A percentile compares a stretch with the other conserved stretches of the same genome.
Conservation (phyloP, 176 grass and related monocot genomes). For the Oryza australiensis region DNA sequence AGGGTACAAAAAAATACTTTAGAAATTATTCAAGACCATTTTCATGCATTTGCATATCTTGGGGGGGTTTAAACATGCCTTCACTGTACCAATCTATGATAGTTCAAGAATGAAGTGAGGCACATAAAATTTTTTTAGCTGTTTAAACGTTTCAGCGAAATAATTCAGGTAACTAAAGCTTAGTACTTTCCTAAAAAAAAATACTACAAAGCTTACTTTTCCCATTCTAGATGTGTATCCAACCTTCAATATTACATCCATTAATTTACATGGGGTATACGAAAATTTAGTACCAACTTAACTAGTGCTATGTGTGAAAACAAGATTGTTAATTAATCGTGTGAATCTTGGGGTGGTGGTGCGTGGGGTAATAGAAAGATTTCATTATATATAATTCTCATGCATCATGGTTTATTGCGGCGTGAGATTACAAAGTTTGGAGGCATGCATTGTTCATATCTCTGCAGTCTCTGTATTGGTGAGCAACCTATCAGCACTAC, state of each 20-base stretch:
- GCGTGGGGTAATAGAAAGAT: neutral
- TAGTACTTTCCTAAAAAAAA: no score
- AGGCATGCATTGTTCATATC: neutral
- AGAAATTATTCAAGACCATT: neutral
- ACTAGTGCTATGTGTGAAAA: neutral
- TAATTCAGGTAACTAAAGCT: no score
- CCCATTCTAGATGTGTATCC: no score
- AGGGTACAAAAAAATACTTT: neutral
- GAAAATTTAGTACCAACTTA: neutral
- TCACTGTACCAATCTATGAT: neutral
- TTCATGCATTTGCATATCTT: neutral
- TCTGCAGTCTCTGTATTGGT: constrained; percentile 5
- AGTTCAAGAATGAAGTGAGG: neutral
- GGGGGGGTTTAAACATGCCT: neutral
- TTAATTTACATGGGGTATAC: no score
- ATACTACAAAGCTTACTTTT: no score
- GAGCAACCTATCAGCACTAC: neutral
- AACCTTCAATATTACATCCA: no score
- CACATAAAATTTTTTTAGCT: no score
- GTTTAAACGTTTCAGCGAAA: no score
- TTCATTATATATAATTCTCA: neutral
- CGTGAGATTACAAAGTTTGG: constrained; percentile 29
- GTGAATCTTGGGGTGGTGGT: constrained; percentile 8
- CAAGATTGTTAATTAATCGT: constrained; percentile 2
- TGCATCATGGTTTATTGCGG: neutral